phyloP scores from a whole-genome alignment of 441 rosid genomes.

The Breynia disticha region DNA sequence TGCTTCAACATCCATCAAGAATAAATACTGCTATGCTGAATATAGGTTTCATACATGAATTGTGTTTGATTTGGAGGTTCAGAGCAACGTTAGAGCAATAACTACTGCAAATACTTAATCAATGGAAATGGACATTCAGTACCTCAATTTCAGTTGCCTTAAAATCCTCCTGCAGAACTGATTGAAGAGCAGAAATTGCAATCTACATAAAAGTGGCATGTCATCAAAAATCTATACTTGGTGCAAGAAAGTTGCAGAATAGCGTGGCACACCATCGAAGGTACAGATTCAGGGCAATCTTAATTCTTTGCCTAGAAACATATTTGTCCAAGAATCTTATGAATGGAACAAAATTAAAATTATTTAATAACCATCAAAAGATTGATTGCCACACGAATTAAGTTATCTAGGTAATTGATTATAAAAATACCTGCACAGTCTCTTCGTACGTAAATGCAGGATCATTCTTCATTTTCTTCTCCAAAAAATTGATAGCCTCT shows the following conservation, averaged over 20 bases:
- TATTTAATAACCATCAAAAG: too few relatives aligned
- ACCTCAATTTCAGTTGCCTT: slow-evolving; percentile 98
- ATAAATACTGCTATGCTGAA: background rate
- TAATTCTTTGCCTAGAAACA: too few relatives aligned
- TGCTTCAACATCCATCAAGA: background rate
- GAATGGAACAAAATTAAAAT: too few relatives aligned
- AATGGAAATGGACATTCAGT: slow-evolving; percentile 4
- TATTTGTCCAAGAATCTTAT: too few relatives aligned
- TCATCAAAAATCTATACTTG: slow-evolving; percentile 10
- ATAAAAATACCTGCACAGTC: slow-evolving; percentile 73
- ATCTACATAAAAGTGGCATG: slow-evolving; percentile 36
- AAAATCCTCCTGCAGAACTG: slow-evolving; percentile 96
- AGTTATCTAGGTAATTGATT: too few relatives aligned
- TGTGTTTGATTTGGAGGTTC: background rate
- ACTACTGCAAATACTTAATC: too few relatives aligned
- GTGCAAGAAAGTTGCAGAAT: too few relatives aligned
- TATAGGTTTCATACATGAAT: background rate
- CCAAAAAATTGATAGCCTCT: slow-evolving; percentile 96
- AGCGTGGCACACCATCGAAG: too few relatives aligned
- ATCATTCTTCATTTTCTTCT: slow-evolving; percentile 95
- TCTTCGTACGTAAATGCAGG: slow-evolving; percentile 75
- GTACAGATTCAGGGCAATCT: too few relatives aligned
- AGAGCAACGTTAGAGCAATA: slow-evolving; percentile 1
- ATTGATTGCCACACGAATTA: too few relatives aligned
- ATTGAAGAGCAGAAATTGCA: slow-evolving; percentile 81